phyloP scores from a whole-genome alignment of 164 flowering plant genomes.

The Echeveria elegans region DNA sequence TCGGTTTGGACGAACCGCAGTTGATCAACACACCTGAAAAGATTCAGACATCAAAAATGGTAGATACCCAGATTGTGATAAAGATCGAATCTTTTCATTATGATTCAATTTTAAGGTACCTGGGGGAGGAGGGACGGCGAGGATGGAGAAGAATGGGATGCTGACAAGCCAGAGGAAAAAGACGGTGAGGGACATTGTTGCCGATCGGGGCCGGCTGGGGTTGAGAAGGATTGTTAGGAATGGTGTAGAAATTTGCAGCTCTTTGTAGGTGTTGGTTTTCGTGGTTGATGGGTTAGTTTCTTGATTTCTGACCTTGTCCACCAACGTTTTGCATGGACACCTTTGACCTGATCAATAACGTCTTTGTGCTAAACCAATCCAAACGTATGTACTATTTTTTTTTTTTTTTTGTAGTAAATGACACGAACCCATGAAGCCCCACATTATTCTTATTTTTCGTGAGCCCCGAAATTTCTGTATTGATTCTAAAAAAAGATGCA shows the following conservation, averaged over 20 bases:
- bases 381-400: too few relatives aligned
- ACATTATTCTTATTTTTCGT: too few relatives aligned
- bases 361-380: too few relatives aligned
- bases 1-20: too few relatives aligned
- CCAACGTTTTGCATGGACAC: neutral
- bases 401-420: too few relatives aligned
- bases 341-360: too few relatives aligned
- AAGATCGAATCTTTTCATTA: neutral
- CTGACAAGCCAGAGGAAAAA: constrained; percentile 57
- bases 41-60: too few relatives aligned
- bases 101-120: neutral
- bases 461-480: too few relatives aligned
- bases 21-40: too few relatives aligned
- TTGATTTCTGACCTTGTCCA: neutral
- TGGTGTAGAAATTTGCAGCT: constrained; percentile 8
- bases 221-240: neutral
- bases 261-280: too few relatives aligned
- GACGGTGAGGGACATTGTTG: constrained; percentile 46
- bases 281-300: neutral
- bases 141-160: constrained; percentile 35
- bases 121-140: constrained; percentile 47
- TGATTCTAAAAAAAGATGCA: too few relatives aligned
- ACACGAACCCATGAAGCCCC: too few relatives aligned
- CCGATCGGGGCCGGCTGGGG: constrained; percentile 33
- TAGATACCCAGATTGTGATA: neutral